Base-by-base conservation (phyloP, 1,139 yeast species). In the Hanseniaspora uvarum region DNA sequence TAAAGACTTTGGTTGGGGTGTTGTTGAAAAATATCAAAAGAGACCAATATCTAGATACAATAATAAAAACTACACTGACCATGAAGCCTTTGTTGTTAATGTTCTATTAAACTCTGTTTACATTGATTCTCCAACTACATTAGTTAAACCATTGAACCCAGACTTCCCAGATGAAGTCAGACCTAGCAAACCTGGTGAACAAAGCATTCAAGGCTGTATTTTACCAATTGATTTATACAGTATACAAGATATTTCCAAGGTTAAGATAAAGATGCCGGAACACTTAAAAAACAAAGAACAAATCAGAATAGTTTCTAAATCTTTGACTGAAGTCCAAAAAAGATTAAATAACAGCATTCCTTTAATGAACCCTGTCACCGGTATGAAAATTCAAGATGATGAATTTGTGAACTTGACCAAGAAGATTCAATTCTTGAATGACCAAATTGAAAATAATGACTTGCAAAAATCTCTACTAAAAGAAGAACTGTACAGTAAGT, bases 291-390 rank as follows among this genome's bases (percentile, higher is more conserved):
- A 84, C 40, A 74, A 80, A 23, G 78, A 80, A 55, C 86, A 92
- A 55, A 81, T 83, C 62, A 80, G 79, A 59, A 80, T 85, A 2
- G 79, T 89, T 38, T 79, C 81, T 54, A 86, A 86, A 65, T 83
- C 94, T 16, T 73, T 92, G 64, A 76, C 74, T 56, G 96, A 88
- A 65, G 85, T 88, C 57, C 78, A 81, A 37, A 80, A 83, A 60
- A 79, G 95, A 68, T 82, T 88, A 64, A 89, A 95, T 10, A 94
- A 87, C 65, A 96, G 95, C 1, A 74, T 92, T 38, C 96, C 97
- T 18, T 66, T 80, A 52, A 76, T 92, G 68, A 96, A 92, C 67
- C 98, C 98, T 4, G 74, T 92, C 41, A 83, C 80, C 58, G 86
- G 85, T 64, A 92, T 94, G 97, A 86, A 88, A 65, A 89, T 94